A percentile compares a stretch with the other conserved stretches of the same genome.
Evolutionary conservation across 768 basidiomycete genomes (phyloP).

Genomic region (Serendipita sp.): DNA sequence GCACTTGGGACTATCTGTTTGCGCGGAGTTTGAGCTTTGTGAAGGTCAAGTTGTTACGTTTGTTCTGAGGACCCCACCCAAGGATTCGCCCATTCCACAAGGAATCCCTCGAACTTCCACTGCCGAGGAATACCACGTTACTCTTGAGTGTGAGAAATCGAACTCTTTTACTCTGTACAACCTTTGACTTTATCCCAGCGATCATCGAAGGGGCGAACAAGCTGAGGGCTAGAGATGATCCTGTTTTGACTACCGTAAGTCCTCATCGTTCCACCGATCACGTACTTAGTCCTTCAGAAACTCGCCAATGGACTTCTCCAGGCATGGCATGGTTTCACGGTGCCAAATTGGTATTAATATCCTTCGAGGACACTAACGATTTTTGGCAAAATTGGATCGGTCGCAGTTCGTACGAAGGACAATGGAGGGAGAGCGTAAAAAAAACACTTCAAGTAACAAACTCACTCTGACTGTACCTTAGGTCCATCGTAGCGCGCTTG

Average conservation of each 20-base stretch:
- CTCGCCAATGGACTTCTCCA: slow-evolving; percentile 41
- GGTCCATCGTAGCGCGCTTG: slow-evolving; percentile 85
- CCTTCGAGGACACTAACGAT: slow-evolving; percentile 41
- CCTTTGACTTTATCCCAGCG: slow-evolving; percentile 18
- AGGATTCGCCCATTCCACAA: slow-evolving; percentile 10
- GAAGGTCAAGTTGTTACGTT: slow-evolving; percentile 92
- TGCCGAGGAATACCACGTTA: neutral
- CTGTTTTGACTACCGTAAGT: neutral
- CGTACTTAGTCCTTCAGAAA: slow-evolving; percentile 23
- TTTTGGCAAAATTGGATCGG: slow-evolving; percentile 88
- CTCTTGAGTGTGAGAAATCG: slow-evolving; percentile 12
- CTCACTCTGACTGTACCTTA: too few species aligned
- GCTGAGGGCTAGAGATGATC: slow-evolving; percentile 40
- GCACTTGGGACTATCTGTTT: slow-evolving; percentile 54
- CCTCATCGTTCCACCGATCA: neutral
- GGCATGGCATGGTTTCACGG: slow-evolving; percentile 22
- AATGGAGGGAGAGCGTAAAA: slow-evolving; percentile 96
- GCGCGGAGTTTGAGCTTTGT: slow-evolving; percentile 39
- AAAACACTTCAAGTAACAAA: too few species aligned
- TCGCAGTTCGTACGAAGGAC: slow-evolving; percentile 76
- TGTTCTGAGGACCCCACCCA: slow-evolving; percentile 56
- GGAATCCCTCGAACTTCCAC: slow-evolving; percentile 6
- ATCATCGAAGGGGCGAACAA: slow-evolving; percentile 32
- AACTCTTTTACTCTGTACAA: neutral
- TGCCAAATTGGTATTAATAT: too few species aligned